phyloP scores from a whole-genome alignment of 163 green algal genomes.

The Trebouxiophyceae sp. region DNA sequence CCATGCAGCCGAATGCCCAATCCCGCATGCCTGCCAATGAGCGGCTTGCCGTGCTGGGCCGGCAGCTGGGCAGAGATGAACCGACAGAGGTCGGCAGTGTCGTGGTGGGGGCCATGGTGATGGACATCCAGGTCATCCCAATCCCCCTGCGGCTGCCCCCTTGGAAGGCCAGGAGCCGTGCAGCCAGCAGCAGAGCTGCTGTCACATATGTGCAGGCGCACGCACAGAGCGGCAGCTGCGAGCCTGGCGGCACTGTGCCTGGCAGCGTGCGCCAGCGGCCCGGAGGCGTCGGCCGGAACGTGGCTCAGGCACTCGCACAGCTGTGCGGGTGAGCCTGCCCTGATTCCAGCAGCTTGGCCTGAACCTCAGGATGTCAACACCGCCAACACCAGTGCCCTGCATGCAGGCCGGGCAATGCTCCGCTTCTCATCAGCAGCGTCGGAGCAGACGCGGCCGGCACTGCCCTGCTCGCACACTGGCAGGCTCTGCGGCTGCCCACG shows the following conservation, averaged over 20 bases:
- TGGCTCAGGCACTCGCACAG: conserved; percentile 15
- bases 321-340: conserved; percentile 2
- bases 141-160: no score
- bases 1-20: no score
- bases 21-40: no score
- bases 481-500: conserved; percentile 11
- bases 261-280: conserved; percentile 17
- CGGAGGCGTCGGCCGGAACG: conserved; percentile 30
- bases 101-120: not conserved
- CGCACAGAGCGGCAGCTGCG: not conserved
- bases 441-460: conserved; percentile 22
- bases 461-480: conserved; percentile 16
- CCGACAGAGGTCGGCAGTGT: no score
- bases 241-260: conserved; percentile 23
- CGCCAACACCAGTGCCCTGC: no score
- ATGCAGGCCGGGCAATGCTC: not conserved
- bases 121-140: conserved; percentile 5
- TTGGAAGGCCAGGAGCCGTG: no score
- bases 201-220: not conserved
- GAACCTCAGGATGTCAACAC: no score
- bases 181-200: no score
- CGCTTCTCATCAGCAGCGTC: conserved; percentile 26
- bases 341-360: not conserved
- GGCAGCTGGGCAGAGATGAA: no score
- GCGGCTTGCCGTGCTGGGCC: no score